phyloP scores from a whole-genome alignment of 306 rosid species.

The Gillenia trifoliata region DNA sequence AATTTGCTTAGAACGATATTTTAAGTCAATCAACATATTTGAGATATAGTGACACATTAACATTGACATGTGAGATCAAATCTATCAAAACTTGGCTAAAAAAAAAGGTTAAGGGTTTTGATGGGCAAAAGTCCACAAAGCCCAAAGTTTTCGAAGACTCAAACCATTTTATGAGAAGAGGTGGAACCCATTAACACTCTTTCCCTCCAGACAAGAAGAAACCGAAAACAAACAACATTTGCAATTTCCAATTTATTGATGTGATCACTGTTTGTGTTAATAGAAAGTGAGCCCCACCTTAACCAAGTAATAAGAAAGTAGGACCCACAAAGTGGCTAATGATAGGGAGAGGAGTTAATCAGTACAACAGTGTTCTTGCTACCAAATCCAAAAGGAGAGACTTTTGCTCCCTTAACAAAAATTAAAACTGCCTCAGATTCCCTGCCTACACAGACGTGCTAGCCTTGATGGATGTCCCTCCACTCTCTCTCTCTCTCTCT shows the following conservation, averaged over 20 bases:
- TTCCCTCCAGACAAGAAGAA: no score
- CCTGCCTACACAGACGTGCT: constrained; percentile 38
- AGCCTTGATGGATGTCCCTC: constrained; percentile 34
- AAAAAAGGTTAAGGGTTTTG: neutral
- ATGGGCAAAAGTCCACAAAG: neutral
- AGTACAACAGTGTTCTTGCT: constrained; percentile 30
- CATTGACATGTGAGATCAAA: no score
- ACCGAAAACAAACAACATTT: no score
- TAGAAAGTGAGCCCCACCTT: neutral
- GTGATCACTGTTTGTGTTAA: neutral
- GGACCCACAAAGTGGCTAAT: constrained; percentile 16
- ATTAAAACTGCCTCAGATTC: constrained; percentile 34
- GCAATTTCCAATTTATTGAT: neutral
- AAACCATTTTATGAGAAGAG: neutral
- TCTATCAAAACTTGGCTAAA: no score
- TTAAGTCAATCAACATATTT: no score
- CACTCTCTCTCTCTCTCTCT: constrained; percentile 7
- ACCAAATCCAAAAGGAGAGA: constrained; percentile 35
- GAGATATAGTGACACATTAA: no score
- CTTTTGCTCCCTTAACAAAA: constrained; percentile 14
- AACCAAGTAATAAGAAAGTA: neutral
- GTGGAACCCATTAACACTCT: neutral
- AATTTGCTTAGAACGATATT: neutral
- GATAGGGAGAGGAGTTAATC: neutral
- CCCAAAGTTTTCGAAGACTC: neutral